phyloP scores from a whole-genome alignment of 305 asterid species.

The Rubia occidens region DNA sequence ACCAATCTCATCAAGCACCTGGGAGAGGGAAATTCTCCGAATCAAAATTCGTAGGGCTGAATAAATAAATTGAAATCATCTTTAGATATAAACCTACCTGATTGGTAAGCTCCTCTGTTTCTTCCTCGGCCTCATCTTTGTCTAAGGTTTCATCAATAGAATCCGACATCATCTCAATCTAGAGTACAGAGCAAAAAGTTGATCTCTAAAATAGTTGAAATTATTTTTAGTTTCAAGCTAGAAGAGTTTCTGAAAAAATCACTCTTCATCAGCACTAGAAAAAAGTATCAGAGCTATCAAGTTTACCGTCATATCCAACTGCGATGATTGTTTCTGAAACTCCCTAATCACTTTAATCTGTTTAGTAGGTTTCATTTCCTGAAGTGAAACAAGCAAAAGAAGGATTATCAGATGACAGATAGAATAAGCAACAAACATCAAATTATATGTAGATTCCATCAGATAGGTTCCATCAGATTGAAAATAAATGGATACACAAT shows the following conservation, averaged over 20 bases:
- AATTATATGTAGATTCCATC: neutral
- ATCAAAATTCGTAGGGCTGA: neutral
- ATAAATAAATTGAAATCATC: neutral
- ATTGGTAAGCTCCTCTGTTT: slow-evolving; percentile 87
- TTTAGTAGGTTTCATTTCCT: slow-evolving; percentile 93
- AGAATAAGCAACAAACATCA: neutral
- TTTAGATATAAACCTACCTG: slow-evolving; percentile 36
- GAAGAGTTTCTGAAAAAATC: neutral
- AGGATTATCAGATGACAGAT: neutral
- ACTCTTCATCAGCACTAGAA: neutral
- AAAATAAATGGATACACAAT: neutral
- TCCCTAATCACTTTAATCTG: slow-evolving; percentile 79
- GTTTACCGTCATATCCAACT: slow-evolving; percentile 93
- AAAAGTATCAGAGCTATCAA: slow-evolving; percentile 5
- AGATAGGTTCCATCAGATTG: neutral
- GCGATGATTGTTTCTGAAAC: slow-evolving; percentile 87
- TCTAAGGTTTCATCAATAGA: slow-evolving; percentile 83
- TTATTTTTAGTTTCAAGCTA: neutral
- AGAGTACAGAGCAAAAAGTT: slow-evolving; percentile 17
- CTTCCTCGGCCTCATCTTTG: slow-evolving; percentile 92
- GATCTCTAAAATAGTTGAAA: neutral
- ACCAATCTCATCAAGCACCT: slow-evolving; percentile 96
- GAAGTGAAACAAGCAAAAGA: slow-evolving; percentile 20
- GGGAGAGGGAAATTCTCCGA: slow-evolving; percentile 13
- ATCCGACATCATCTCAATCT: slow-evolving; percentile 96